Base-by-base conservation (phyloP, 1,139 yeast species). In the Suzukiozyma palmioleophila region DNA sequence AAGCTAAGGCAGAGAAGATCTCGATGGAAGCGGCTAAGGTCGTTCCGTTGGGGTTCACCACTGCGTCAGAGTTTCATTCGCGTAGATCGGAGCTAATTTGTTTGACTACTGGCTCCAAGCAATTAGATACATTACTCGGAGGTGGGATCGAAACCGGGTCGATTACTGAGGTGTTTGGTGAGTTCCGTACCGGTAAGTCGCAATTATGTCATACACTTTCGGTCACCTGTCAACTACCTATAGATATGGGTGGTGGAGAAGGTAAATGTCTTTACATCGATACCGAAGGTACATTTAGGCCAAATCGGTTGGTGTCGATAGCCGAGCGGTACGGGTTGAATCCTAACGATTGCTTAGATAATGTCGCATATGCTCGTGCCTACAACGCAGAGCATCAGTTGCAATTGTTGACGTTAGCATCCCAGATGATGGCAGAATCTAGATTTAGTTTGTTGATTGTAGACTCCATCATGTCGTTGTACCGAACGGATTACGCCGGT, bases 121-220 rank as follows among this genome's bases (percentile, higher is more conserved):
- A 89, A 54, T 71, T 92, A 41, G 98, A 92, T 59, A 89, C 97
- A 1, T 70, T 94, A 40, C 69, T 94, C 26, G 97, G 97, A 9
- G 99, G 99, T 37, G 99, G 99, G 25, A 77, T 92, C 39, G 99
- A 92, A 62, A 92, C 99, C 0, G 99, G 99, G 2, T 84, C 96
- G 1, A 85, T 94, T 50, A 92, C 99, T 0, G 99, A 92, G 62
- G 79, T 90, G 8, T 92, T 88, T 68, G 99, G 99, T 32, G 98
- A 92, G 63, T 94, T 90, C 60, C 80, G 98, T 64, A 92, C 98
- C 1, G 99, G 99, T 37, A 92, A 92, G 60, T 88, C 97, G 5
- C 99, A 92, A 66, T 67, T 92, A 39, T 94, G 98, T 62, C 98
- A 94, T 59, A 94, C 98, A 1, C 71, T 94, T 45, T 96, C 97